phyloP scores from a whole-genome alignment of 2,329 filamentous ascomycete species.

The Talaromyces sp. region DNA sequence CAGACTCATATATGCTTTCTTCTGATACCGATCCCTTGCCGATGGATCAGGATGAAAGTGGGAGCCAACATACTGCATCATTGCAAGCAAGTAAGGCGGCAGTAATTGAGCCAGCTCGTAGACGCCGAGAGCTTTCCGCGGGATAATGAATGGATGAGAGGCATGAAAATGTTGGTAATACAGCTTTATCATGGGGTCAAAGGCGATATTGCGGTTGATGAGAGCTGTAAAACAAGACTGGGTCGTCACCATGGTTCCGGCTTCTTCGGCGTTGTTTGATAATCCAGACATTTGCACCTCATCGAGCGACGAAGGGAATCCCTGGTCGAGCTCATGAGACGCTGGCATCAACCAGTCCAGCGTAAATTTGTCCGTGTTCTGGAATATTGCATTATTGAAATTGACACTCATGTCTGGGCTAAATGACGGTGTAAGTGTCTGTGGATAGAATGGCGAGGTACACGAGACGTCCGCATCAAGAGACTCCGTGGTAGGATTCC shows the following conservation, averaged over 20 bases:
- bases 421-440: background rate
- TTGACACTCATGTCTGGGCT: background rate
- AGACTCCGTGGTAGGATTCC: background rate
- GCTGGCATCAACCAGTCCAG: background rate
- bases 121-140: background rate
- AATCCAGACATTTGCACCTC: background rate
- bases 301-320: background rate
- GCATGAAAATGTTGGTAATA: background rate
- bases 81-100: background rate
- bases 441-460: background rate
- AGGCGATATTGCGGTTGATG: background rate
- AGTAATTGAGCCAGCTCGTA: background rate
- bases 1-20: background rate
- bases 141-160: background rate
- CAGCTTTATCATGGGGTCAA: background rate
- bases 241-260: background rate
- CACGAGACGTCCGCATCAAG: background rate
- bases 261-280: background rate
- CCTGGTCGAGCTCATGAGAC: background rate
- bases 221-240: background rate
- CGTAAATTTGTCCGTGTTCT: background rate
- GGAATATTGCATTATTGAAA: background rate
- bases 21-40: background rate
- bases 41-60: background rate
- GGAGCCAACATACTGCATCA: background rate